A percentile compares a stretch with the other conserved stretches of the same genome.
phyloP scores from a whole-genome alignment of 306 rosid genomes.

The Casuarina cunninghamiana region DNA sequence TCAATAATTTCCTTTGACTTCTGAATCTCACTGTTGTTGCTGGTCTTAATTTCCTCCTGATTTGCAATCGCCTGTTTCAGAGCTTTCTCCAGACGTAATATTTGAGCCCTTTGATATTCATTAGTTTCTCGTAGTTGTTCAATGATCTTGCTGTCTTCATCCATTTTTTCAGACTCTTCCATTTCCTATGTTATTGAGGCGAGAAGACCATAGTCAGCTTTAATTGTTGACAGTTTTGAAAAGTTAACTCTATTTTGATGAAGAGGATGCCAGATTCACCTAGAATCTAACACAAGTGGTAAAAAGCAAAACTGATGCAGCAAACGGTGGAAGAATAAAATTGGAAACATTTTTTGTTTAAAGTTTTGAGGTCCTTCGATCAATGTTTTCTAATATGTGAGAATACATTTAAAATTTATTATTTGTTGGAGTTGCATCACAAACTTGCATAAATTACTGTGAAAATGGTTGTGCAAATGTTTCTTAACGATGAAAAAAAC shows the following conservation, averaged over 20 bases:
- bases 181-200: conserved; percentile 58
- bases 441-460: no score
- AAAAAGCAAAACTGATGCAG: not conserved
- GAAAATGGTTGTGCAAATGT: no score
- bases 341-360: not conserved
- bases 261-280: conserved; percentile 2
- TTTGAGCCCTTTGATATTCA: conserved; percentile 58
- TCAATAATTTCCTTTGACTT: conserved; percentile 67
- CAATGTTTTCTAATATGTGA: no score
- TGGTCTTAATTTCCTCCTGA: conserved; percentile 68
- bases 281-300: conserved; percentile 15
- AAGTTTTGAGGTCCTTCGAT: no score
- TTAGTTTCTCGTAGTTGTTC: conserved; percentile 71
- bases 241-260: not conserved
- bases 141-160: conserved; percentile 87
- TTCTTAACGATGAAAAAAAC: no score
- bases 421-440: no score
- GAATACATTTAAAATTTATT: no score
- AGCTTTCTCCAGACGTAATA: conserved; percentile 69
- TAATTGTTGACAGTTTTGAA: not conserved
- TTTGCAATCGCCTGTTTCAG: conserved; percentile 66
- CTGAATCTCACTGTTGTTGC: conserved; percentile 52
- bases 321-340: not conserved
- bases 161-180: conserved; percentile 97
- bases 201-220: conserved; percentile 18